phyloP scores from a whole-genome alignment of 257 asterid genomes.

The Dorcoceras hygrometricum region DNA sequence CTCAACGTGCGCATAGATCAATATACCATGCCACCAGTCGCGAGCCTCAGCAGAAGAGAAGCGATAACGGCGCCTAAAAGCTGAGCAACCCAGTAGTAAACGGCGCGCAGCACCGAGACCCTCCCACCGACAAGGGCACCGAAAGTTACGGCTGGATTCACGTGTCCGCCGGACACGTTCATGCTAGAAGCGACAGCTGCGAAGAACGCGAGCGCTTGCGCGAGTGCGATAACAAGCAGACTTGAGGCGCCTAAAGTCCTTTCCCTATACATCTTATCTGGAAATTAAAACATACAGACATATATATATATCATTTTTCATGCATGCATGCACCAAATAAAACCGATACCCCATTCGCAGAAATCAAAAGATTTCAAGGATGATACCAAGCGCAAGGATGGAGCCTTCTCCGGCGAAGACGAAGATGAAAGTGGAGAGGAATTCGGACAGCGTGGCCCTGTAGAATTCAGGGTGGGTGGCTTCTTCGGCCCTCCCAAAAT shows the following conservation, averaged over 20 bases:
- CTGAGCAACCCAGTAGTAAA: conserved; percentile 95
- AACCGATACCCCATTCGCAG: too few species aligned
- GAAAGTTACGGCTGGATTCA: conserved; percentile 88
- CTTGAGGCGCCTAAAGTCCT: conserved; percentile 52
- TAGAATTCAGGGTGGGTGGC: conserved; percentile 93
- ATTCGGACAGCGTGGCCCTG: conserved; percentile 78
- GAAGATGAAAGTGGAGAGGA: conserved; percentile 78
- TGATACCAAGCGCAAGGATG: conserved; percentile 68
- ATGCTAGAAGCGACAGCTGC: conserved; percentile 85
- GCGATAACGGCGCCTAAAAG: conserved; percentile 78
- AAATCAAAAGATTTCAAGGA: background rate
- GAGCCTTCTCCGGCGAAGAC: conserved; percentile 94
- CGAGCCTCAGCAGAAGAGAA: conserved; percentile 55
- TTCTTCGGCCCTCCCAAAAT: conserved; percentile 78
- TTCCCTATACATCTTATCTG: conserved; percentile 62
- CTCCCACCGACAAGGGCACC: conserved; percentile 92
- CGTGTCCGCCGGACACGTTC: conserved; percentile 92
- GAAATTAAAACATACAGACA: background rate
- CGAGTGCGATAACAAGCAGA: conserved; percentile 56
- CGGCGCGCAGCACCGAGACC: conserved; percentile 64
- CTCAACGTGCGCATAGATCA: too few species aligned
- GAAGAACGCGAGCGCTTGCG: conserved; percentile 64
- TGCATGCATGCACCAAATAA: background rate
- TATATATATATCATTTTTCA: background rate
- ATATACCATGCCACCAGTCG: conserved; percentile 64